Percentiles rank a stretch among this genome's conserved stretches.
phyloP scores from a whole-genome alignment of 1,284 basidiomycete genomes.

The Mycosarcoma mackinlayi region DNA sequence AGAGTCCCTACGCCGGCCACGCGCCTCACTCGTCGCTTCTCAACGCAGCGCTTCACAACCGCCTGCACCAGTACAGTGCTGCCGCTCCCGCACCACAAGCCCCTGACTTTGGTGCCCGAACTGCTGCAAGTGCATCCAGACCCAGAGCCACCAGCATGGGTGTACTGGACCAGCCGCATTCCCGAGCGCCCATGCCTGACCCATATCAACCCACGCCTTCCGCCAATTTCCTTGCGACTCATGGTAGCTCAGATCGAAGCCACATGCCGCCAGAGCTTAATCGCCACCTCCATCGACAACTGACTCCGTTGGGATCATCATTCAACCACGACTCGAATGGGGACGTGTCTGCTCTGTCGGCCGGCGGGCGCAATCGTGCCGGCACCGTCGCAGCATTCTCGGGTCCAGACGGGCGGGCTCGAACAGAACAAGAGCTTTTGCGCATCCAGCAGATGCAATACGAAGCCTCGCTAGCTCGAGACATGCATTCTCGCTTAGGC shows the following conservation, averaged over 20 bases:
- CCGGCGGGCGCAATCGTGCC: constrained; percentile 50
- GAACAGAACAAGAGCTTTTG: constrained; percentile 59
- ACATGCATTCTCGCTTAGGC: constrained; percentile 12
- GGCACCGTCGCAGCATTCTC: constrained; percentile 64
- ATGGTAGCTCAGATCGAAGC: constrained; percentile 6
- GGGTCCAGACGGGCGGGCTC: constrained; percentile 56
- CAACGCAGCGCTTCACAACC: constrained; percentile 40
- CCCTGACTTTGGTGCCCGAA: constrained; percentile 3
- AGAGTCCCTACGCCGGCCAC: constrained; percentile 24
- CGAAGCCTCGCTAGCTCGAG: constrained; percentile 16
- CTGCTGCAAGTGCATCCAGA: constrained; percentile 10
- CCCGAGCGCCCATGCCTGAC: constrained; percentile 11
- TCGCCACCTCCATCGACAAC: constrained; percentile 4
- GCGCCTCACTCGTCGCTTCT: constrained; percentile 42
- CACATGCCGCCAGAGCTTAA: constrained; percentile 1
- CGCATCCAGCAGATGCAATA: constrained; percentile 45
- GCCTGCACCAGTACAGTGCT: constrained; percentile 28
- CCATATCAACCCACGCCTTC: constrained; percentile 10
- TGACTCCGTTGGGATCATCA: constrained; percentile 3
- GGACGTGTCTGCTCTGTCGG: constrained; percentile 22
- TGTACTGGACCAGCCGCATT: constrained; percentile 29
- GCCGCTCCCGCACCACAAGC: constrained; percentile 10
- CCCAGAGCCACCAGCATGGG: constrained; percentile 52
- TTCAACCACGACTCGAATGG: constrained; percentile 8
- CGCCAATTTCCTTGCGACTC: neutral